Conservation (phyloP, 2,329 filamentous ascomycete species). For the Basipetospora sp. region DNA sequence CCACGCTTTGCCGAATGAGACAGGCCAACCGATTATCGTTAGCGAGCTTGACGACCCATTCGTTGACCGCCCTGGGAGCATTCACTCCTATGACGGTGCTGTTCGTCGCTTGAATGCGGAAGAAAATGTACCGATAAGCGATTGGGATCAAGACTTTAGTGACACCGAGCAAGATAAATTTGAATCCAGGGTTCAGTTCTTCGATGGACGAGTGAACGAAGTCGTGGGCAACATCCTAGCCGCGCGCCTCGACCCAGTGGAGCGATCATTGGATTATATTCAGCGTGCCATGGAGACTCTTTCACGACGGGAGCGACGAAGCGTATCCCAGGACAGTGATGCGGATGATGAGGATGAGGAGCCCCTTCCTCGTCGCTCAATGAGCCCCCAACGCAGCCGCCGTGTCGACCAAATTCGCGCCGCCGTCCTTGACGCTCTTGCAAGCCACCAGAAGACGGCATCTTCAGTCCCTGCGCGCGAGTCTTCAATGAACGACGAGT, state of each 20-base stretch:
- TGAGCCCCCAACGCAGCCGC: conserved; percentile 65
- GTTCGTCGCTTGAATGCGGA: conserved; percentile 47
- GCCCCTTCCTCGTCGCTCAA: conserved; percentile 46
- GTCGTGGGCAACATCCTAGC: conserved; percentile 67
- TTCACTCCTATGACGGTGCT: conserved; percentile 37
- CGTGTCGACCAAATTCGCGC: conserved; percentile 69
- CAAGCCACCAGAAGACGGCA: conserved; percentile 34
- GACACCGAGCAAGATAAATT: conserved; percentile 75
- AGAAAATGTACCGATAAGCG: conserved; percentile 54
- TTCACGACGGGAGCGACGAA: conserved; percentile 45
- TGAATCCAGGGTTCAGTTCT: conserved; percentile 68
- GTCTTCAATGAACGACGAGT: conserved; percentile 15
- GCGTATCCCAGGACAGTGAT: conserved; percentile 69
- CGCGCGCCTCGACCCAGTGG: conserved; percentile 63
- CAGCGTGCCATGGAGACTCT: conserved; percentile 48
- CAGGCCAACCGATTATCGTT: conserved; percentile 29
- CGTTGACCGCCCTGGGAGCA: conserved; percentile 34
- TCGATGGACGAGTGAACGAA: conserved; percentile 78
- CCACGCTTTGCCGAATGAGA: conserved; percentile 30
- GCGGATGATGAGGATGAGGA: conserved; percentile 89
- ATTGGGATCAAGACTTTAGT: conserved; percentile 81
- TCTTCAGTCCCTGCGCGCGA: conserved; percentile 8
- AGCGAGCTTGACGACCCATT: conserved; percentile 50
- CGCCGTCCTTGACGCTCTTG: conserved; percentile 59
- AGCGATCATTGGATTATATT: conserved; percentile 63